Evolutionary conservation across 192 early-diverging fungal species (phyloP).

Genomic region (Phycomyces blakesleeanus): DNA sequence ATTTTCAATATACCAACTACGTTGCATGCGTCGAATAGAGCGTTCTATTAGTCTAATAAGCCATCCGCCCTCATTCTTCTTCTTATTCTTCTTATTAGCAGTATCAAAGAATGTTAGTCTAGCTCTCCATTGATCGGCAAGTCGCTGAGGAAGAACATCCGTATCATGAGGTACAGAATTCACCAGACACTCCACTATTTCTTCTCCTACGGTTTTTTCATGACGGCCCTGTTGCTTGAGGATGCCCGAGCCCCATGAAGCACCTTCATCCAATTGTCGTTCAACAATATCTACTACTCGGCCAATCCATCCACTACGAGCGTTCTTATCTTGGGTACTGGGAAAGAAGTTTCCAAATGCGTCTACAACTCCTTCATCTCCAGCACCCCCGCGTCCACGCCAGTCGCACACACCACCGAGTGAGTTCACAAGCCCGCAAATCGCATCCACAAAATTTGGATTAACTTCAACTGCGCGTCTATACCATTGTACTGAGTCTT

Average conservation of each 20-base stretch:
- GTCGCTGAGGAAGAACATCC: not conserved
- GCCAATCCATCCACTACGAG: slow-evolving; percentile 64
- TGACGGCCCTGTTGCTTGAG: slow-evolving; percentile 29
- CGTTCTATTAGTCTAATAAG: slow-evolving; percentile 62
- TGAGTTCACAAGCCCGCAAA: slow-evolving; percentile 87
- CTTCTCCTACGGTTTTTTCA: slow-evolving; percentile 9
- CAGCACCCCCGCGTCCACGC: slow-evolving; percentile 72
- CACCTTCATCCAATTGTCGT: slow-evolving; percentile 67
- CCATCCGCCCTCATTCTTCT: slow-evolving; percentile 71
- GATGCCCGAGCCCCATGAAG: slow-evolving; percentile 52
- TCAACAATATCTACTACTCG: slow-evolving; percentile 75
- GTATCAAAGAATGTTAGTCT: slow-evolving; percentile 4
- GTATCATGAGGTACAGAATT: not conserved
- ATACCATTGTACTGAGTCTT: slow-evolving; percentile 86
- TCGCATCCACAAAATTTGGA: slow-evolving; percentile 88
- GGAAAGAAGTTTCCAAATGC: slow-evolving; percentile 31
- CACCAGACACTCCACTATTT: slow-evolving; percentile 5
- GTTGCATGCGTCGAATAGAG: slow-evolving; percentile 54
- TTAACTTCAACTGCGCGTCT: slow-evolving; percentile 77
- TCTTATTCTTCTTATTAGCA: slow-evolving; percentile 2
- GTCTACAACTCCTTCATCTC: slow-evolving; percentile 35
- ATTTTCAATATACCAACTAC: slow-evolving; percentile 61
- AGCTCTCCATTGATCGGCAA: not conserved
- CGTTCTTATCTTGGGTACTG: slow-evolving; percentile 9
- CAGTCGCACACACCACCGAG: slow-evolving; percentile 89